These are phyloP conservation scores for Moesziomyces sp. DNA, from an alignment of 1,284 basidiomycete species.

Conservation along the genomic window DNA sequence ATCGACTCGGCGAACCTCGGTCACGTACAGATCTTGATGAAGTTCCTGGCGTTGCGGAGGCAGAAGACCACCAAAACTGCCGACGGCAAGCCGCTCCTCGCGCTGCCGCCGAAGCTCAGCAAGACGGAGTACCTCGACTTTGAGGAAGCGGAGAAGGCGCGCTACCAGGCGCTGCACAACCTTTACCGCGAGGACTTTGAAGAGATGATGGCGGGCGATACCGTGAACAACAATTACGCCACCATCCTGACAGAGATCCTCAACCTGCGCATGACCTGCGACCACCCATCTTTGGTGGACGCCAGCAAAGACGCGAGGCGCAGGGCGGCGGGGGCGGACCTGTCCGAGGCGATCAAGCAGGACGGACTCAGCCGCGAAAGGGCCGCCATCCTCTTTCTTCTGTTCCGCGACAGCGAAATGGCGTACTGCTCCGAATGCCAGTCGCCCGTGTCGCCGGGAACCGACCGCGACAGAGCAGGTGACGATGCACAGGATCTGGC, in stretches of 20 bases:
- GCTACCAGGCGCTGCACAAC: constrained; percentile 88
- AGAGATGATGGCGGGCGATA: constrained; percentile 85
- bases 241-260: constrained; percentile 87
- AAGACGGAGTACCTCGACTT: constrained; percentile 87
- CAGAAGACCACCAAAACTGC: constrained; percentile 89
- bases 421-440: constrained; percentile 89
- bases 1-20: constrained; percentile 86
- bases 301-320: constrained; percentile 67
- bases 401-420: constrained; percentile 84
- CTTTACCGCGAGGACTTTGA: constrained; percentile 90
- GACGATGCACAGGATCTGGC: constrained; percentile 69
- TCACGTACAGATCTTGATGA: constrained; percentile 96
- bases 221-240: constrained; percentile 93
- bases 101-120: constrained; percentile 83
- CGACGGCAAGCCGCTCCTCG: constrained; percentile 84
- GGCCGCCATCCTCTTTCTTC: constrained; percentile 81
- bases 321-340: constrained; percentile 74
- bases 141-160: constrained; percentile 80
- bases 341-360: constrained; percentile 73
- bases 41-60: constrained; percentile 91
- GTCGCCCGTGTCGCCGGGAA: constrained; percentile 73
- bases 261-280: constrained; percentile 90
- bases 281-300: constrained; percentile 90
- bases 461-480: constrained; percentile 30
- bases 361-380: constrained; percentile 83